Evolutionary conservation across 2,329 filamentous ascomycete genomes (phyloP), one percentile per base, ranked within the genome.

Genomic region (Hypoxylon sp.): DNA sequence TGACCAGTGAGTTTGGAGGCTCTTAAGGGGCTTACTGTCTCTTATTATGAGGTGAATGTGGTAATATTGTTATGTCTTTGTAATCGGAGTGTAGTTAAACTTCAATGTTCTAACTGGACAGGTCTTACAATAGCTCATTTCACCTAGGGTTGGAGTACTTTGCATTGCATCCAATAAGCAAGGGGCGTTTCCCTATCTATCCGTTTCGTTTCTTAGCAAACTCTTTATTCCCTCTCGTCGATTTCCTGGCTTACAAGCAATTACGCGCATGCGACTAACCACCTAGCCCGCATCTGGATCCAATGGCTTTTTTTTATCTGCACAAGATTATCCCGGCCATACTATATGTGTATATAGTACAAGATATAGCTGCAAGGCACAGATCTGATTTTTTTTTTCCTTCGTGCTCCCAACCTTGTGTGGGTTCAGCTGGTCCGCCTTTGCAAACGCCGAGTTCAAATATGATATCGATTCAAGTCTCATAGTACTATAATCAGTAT

Each of bases 211-310:
- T 62, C 54, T 50, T 42, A 68, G 65, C 68, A 66, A 70, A 67
- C 63, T 70, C 66, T 65, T 65, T 65, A 26, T 52, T 31, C 10
- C 22, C 39, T 37, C 39, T 59, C 56, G 53, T 65, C 58, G 19
- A 63, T 63, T 69, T 62, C 42, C 31, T 55, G 52, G 47, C 57
- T 65, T 48, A 47, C 51, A 66, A 66, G 63, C 67, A 73, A 73
- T 73, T 72, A 72, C 72, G 67, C 72, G 67, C 72, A 73, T 74
- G 70, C 65, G 58, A 65, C 70, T 67, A 72, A 63, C 68, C 66
- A 69, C 26, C 64, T 56, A 46, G 57, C 58, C 64, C 48, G 56
- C 65, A 59, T 56, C 47, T 46, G 58, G 63, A 61, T 53, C 70
- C 56, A 62, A 50, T 56, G 17, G 17, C n/a, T 33, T 31, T 61